Evolutionary conservation across 2,329 filamentous ascomycete genomes (phyloP).

Genomic region (Penicillium sp.): DNA sequence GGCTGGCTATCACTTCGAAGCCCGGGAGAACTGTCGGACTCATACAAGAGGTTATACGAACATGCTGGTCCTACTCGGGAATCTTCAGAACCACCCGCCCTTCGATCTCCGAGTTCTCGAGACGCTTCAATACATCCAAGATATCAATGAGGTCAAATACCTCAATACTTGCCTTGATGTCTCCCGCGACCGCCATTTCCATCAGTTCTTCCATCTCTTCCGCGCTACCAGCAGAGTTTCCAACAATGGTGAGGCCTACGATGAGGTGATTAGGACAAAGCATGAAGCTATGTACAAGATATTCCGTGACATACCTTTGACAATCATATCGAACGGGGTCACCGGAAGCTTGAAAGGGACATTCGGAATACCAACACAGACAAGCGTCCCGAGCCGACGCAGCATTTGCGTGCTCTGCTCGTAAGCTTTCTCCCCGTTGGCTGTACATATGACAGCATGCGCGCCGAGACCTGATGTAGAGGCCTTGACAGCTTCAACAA

Average conservation of each 20-base stretch:
- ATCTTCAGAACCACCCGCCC: slow-evolving; percentile 42
- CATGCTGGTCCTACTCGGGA: slow-evolving; percentile 17
- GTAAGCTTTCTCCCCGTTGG: slow-evolving; percentile 50
- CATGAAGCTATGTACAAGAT: too few species aligned
- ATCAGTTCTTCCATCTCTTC: slow-evolving; percentile 51
- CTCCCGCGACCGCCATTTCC: slow-evolving; percentile 46
- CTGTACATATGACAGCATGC: slow-evolving; percentile 51
- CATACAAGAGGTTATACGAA: background rate
- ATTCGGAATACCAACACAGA: slow-evolving; percentile 52
- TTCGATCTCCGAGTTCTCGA: slow-evolving; percentile 41
- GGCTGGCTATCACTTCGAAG: background rate
- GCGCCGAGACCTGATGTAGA: slow-evolving; percentile 48
- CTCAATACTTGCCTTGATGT: slow-evolving; percentile 42
- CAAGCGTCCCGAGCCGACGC: slow-evolving; percentile 50
- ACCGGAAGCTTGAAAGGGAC: slow-evolving; percentile 48
- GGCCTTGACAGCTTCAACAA: slow-evolving; percentile 42
- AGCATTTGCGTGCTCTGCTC: slow-evolving; percentile 47
- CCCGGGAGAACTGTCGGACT: background rate
- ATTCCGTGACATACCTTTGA: slow-evolving; percentile 37
- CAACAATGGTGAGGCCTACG: slow-evolving; percentile 47
- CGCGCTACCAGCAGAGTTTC: slow-evolving; percentile 49
- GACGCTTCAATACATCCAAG: slow-evolving; percentile 36
- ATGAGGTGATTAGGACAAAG: background rate
- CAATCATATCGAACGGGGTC: slow-evolving; percentile 51
- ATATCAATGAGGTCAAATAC: slow-evolving; percentile 40